phyloP scores from a whole-genome alignment of 106 monocot species.

The Phalaenopsis aphrodite region DNA sequence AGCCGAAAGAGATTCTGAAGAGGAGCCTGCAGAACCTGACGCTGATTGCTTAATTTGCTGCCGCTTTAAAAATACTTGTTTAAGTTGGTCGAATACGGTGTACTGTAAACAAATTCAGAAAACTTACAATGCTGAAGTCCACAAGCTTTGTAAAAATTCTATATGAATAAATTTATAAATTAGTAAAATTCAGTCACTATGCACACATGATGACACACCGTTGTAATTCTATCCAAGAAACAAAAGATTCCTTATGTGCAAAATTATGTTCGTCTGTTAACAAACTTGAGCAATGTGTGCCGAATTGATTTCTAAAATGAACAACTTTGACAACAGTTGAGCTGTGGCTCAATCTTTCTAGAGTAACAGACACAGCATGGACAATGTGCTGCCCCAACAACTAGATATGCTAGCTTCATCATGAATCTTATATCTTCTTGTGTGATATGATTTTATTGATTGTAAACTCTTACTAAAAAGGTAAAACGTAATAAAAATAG shows the following conservation, averaged over 20 bases:
- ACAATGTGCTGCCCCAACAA: neutral
- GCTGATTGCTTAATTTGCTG: conserved; percentile 13
- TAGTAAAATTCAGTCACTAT: neutral
- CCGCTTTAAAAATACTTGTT: conserved; percentile 32
- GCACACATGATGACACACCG: neutral
- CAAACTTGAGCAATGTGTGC: neutral
- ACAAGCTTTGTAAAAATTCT: neutral
- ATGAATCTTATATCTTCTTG: neutral
- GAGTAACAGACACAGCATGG: neutral
- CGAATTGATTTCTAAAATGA: neutral
- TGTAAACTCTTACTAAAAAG: too few relatives aligned
- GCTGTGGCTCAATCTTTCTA: neutral
- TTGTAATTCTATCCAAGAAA: neutral
- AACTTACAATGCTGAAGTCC: neutral
- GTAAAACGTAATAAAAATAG: too few relatives aligned
- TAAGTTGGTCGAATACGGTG: conserved; percentile 78
- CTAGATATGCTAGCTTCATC: neutral
- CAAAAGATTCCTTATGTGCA: neutral
- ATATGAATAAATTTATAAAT: neutral
- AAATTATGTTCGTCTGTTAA: neutral
- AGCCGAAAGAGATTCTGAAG: conserved; percentile 52
- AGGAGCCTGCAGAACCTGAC: conserved; percentile 15
- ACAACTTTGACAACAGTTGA: neutral
- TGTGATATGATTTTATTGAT: neutral
- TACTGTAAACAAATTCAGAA: conserved; percentile 34